Conservation (phyloP, 2,329 filamentous ascomycete species). For the Myriosclerotinia scirpicola region DNA sequence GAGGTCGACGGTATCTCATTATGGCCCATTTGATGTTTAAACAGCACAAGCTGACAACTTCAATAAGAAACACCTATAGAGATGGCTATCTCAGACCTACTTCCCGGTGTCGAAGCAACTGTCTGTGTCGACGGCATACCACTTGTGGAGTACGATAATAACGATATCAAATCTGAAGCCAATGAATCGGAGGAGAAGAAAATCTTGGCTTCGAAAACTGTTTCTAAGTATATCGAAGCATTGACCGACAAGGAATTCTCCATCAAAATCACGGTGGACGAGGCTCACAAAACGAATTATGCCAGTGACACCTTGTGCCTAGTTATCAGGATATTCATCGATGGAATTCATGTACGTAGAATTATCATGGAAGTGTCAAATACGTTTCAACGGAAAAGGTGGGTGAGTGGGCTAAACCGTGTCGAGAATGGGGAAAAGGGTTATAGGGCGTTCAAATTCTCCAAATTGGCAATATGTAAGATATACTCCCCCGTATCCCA, state of each 20-base stretch:
- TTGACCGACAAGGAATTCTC: background rate
- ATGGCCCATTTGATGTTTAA: too few relatives aligned
- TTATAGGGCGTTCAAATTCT: background rate
- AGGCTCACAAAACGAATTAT: background rate
- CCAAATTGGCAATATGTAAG: background rate
- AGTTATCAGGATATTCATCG: background rate
- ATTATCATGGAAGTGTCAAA: background rate
- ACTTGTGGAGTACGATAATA: slow-evolving; percentile 1
- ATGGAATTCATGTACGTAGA: background rate
- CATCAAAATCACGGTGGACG: background rate
- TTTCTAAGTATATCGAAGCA: slow-evolving; percentile 1
- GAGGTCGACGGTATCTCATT: too few relatives aligned
- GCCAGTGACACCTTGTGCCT: background rate
- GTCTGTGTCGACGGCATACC: background rate
- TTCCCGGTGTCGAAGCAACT: background rate
- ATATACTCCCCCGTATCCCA: too few relatives aligned
- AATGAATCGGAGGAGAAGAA: background rate
- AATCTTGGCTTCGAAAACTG: background rate
- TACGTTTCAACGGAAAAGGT: background rate
- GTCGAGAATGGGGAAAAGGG: background rate
- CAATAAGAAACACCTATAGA: background rate
- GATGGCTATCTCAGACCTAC: background rate
- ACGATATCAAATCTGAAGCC: slow-evolving; percentile 6
- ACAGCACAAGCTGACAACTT: background rate
- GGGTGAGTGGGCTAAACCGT: background rate